Base-by-base conservation (phyloP, 495 filamentous ascomycete species). In the Immersiella caudata region DNA sequence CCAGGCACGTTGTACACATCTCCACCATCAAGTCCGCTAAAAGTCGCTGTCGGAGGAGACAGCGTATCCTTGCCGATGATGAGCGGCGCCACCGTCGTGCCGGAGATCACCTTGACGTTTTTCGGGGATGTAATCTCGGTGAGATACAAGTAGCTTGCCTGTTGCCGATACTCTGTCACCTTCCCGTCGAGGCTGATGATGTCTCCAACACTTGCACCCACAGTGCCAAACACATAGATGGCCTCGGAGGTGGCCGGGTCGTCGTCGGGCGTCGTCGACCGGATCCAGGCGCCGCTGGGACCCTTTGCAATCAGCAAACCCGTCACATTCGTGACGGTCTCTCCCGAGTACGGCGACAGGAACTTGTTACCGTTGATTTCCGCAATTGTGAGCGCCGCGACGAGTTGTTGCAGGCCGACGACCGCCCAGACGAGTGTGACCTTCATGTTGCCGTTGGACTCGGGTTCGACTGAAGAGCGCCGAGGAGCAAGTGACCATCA, bases 321-420 rank as follows among this genome's bases (percentile, higher is more conserved):
- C 8, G 82, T 81, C 46, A 90, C 79, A 49, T 82, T 78, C 11
- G 79, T 81, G 50, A 89, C 83, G 0, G 67, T 74, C 68, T 85
- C 63, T 11, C 81, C 82, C 5, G 77, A 78, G 71, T 82, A 82
- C 0, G 86, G 80, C 22, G 88, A 90, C 40, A 87, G 70, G 77
- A 80, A 89, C n/a, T 73, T 80, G 60, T 84, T 79, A 66, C 87
- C 87, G 69, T 87, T 88, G 79, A 90, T 89, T 65, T 86, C 81
- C 46, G 79, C 78, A 70, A 90, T 87, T 54, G 84, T 84, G 33
- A 87, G 63, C 46, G 84, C 85, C 21, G 75, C 65, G 21, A 63
- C 66, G 58, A 76, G 68, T 21, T 68, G 69, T 65, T 72, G 69
- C 57, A 76, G 67, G 62, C 70, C 66, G 52, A 72, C 68, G 24